Base-by-base conservation (phyloP, 345 rosid genomes). In the Citrus hindsii region DNA sequence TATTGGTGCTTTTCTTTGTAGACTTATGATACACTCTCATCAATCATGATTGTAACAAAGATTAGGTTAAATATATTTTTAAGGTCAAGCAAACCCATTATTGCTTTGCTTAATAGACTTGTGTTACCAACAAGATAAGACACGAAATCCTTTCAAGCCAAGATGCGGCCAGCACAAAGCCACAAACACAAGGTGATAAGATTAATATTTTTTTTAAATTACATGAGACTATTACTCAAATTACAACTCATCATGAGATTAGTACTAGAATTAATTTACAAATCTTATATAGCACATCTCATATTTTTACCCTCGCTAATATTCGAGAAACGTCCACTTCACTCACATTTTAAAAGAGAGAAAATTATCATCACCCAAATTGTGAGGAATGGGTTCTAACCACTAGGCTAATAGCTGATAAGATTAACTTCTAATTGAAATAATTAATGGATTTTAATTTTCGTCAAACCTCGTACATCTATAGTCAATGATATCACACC, bases 121-220 rank as follows among this genome's bases (percentile, higher is more conserved):
- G 2, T 6, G 58, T 73, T 46, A 77, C 46, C 76, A 40, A 16
- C 19, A 63, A 4, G 38, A 35, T 61, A 71, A 77, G 77, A 27
- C 68, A 46, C 2, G 60, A 51, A 51, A 74, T 67, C 77, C 84
- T 77, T 80, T 33, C 2, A 81, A 84, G 84, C 79, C 81, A 84
- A 79, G 80, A 51, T 79, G 79, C 77, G 77, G 73, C 21, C 63
- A 16, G 10, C 21, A 10, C 30, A 40, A 21, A 4, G 3, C 19
- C 21, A 51, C 56, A 16, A 14, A 16, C 7, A 18, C 22, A 53
- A 53, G 58, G 22, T 5, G 58, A 53, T 53, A 53, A 53, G 58
- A 53, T 53, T 53, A 53, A 16, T 51, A 35, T 35, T 5, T 35
- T 5, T 33, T 33, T 33, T 5, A 0, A 35, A 35, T 35, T 35